phyloP scores from a whole-genome alignment of 106 monocot species.

The Chionographis japonica region DNA sequence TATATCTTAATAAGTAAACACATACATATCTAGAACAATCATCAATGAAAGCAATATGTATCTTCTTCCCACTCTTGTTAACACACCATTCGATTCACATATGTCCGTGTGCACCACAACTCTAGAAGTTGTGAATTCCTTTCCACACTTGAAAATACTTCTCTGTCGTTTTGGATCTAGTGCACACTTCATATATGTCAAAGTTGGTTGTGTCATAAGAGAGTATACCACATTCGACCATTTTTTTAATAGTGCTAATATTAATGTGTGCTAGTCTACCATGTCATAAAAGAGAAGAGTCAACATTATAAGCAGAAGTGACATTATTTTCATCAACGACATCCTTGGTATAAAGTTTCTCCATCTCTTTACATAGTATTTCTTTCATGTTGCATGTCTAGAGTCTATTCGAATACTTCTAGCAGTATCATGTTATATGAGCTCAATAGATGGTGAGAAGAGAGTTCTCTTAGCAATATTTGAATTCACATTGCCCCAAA shows the following conservation, averaged over 20 bases:
- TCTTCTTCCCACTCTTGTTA: background rate
- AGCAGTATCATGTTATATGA: no score
- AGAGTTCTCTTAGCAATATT: no score
- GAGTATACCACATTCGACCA: background rate
- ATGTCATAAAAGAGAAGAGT: background rate
- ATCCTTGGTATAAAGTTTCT: background rate
- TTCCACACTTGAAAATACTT: no score
- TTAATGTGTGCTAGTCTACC: background rate
- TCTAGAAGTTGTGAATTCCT: background rate
- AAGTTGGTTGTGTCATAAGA: background rate
- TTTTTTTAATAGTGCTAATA: background rate
- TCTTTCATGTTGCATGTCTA: background rate
- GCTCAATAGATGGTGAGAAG: no score
- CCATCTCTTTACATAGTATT: background rate
- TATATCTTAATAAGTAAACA: background rate
- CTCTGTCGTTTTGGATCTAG: background rate
- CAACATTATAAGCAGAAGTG: background rate
- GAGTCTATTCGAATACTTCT: no score
- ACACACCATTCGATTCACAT: background rate
- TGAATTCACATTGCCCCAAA: no score
- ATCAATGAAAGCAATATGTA: constrained; percentile 9
- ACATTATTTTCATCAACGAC: background rate
- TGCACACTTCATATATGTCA: background rate
- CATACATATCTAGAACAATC: background rate
- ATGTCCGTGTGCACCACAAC: background rate